These are phyloP conservation scores for Pulveroboletus sp. DNA, from an alignment of 768 basidiomycete genomes.

Conservation along the genomic window DNA sequence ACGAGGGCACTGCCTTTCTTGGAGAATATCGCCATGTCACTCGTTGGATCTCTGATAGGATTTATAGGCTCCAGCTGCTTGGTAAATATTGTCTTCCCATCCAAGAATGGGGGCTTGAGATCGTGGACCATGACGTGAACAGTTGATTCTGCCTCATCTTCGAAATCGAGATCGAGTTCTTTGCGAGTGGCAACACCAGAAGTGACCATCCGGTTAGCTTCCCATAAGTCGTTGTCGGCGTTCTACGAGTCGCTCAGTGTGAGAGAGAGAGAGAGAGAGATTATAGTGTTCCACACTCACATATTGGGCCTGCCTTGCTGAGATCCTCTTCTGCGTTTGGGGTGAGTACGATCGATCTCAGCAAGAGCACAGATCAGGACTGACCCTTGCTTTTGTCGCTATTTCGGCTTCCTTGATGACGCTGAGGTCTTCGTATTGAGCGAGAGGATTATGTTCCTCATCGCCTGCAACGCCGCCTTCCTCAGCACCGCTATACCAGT, in stretches of 20 bases:
- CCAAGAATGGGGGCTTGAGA: slow-evolving; percentile 95
- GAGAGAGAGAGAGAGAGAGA: slow-evolving; percentile 3
- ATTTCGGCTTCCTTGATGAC: slow-evolving; percentile 68
- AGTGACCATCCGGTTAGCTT: slow-evolving; percentile 94
- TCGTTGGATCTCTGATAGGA: slow-evolving; percentile 88
- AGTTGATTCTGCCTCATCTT: slow-evolving; percentile 93
- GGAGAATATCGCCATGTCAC: slow-evolving; percentile 93
- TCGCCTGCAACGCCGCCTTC: slow-evolving; percentile 83
- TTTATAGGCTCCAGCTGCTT: slow-evolving; percentile 97
- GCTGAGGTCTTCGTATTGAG: slow-evolving; percentile 87
- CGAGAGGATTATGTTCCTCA: slow-evolving; percentile 88
- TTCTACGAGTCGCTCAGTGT: slow-evolving; percentile 54
- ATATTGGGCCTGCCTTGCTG: slow-evolving; percentile 94
- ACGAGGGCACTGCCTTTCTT: slow-evolving; percentile 96
- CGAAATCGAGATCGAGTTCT: slow-evolving; percentile 87
- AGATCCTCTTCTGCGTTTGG: slow-evolving; percentile 67
- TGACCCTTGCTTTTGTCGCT: slow-evolving; percentile 67
- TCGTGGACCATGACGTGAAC: slow-evolving; percentile 98
- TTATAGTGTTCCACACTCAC: slow-evolving; percentile 41
- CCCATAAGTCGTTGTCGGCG: slow-evolving; percentile 98
- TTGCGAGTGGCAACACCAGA: slow-evolving; percentile 91
- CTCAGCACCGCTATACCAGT: slow-evolving; percentile 94
- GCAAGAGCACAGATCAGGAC: slow-evolving; percentile 22
- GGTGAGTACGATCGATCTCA: slow-evolving; percentile 15
- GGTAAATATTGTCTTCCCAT: slow-evolving; percentile 93